Percentiles rank a stretch among this genome's conserved stretches.
Evolutionary conservation across 2,329 filamentous ascomycete species (phyloP).

Genomic region (Ascochyta viciae-villosae): DNA sequence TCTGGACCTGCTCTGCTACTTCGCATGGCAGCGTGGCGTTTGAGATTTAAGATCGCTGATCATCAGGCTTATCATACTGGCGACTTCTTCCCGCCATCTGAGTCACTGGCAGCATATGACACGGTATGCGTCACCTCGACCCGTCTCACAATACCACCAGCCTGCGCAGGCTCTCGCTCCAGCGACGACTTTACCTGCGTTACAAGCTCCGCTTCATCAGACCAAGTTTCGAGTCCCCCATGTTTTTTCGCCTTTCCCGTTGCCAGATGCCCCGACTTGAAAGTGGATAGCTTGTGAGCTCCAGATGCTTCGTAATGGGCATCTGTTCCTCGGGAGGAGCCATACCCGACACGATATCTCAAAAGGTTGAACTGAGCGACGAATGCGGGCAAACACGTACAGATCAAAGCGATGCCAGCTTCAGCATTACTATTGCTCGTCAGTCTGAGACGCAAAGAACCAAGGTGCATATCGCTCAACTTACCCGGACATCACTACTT

Average conservation of each 20-base stretch:
- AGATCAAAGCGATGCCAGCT: constrained; percentile 22
- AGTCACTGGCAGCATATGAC: constrained; percentile 13
- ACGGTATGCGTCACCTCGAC: constrained; percentile 13
- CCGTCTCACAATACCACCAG: constrained; percentile 8
- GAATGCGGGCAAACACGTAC: constrained; percentile 21
- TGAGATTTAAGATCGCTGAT: too few species aligned
- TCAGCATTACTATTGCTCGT: constrained; percentile 19
- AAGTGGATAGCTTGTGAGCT: constrained; percentile 4
- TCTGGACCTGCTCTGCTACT: too few species aligned
- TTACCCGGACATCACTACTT: constrained; percentile 19
- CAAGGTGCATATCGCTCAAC: not conserved
- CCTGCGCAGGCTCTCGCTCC: not conserved
- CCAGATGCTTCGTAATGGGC: not conserved
- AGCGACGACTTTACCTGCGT: constrained; percentile 11
- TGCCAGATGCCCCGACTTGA: constrained; percentile 6
- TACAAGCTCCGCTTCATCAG: constrained; percentile 17
- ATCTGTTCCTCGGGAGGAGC: constrained; percentile 7
- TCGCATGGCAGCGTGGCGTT: too few species aligned
- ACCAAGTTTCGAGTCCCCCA: constrained; percentile 2
- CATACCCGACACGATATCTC: constrained; percentile 12
- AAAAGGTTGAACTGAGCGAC: constrained; percentile 20
- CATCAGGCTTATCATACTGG: not conserved
- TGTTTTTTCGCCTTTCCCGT: constrained; percentile 2
- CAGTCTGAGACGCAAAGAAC: not conserved
- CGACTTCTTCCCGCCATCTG: constrained; percentile 6